Evolutionary conservation across 2,329 filamentous ascomycete species (phyloP), one percentile per base, ranked within the genome.

Genomic region (Aspergillus nomiae): DNA sequence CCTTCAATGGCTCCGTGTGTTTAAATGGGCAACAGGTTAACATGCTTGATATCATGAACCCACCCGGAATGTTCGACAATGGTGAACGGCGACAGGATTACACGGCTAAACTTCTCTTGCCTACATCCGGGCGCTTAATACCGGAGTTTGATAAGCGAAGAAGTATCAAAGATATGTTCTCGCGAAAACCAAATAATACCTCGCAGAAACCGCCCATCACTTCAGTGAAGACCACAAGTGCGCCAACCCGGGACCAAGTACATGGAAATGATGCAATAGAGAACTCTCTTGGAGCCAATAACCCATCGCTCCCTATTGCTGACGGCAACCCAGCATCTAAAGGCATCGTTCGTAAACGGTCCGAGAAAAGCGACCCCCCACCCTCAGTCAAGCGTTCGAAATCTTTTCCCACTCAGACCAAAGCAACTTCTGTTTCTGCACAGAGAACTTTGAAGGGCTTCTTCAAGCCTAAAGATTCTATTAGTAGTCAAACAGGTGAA

Each of bases 131-230:
- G 0, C 92, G 88, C 73, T 83, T 96, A 11, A 90, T 97, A 61
- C 90, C 92, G 1, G 94, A 97, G 70, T 98, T 98, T 69, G 88
- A 94, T 72, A 89, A 90, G 63, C 87, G 95, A 24, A 87, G 87
- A 68, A 97, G 83, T 74, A 97, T 99, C 73, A 92, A 90, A 70
- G 93, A 96, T 73, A 98, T 99, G 95, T 97, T 98, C 74, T 83
- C 83, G 63, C 88, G 85, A 69, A 89, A 85, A 68, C 74, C 84
- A 55, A 66, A 77, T 26, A 64, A 43, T 21, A n/a, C 38, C 11
- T 51, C 62, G n/a, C 65, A 62, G 26, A 66, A 60, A 34, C 67
- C 70, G 59, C 57, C 62, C 32, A 16, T 63, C 8, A 3, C 36
- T 21, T 30, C 50, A 10, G 28, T 57, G 9, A 41, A 34, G 16